Conservation (phyloP, 306 rosid genomes). For the Dryas alaskensis region DNA sequence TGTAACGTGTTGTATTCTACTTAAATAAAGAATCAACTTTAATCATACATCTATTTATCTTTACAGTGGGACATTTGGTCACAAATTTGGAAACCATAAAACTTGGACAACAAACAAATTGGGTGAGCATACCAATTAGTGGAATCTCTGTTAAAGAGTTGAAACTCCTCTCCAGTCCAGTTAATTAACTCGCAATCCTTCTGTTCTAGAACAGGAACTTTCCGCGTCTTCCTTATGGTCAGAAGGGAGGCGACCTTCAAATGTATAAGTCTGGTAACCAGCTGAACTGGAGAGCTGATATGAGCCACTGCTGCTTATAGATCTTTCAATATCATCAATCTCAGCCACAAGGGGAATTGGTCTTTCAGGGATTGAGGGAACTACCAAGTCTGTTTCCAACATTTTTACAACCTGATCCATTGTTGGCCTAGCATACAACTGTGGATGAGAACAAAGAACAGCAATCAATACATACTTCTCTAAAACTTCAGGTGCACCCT, state of each 20-base stretch:
- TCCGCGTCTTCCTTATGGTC: slow-evolving; percentile 36
- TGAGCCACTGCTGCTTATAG: slow-evolving; percentile 50
- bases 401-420: slow-evolving; percentile 97
- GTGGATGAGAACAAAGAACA: slow-evolving; percentile 91
- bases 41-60: slow-evolving; percentile 33
- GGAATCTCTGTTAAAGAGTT: slow-evolving; percentile 30
- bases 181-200: slow-evolving; percentile 1
- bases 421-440: slow-evolving; percentile 87
- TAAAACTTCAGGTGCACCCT: slow-evolving; percentile 56
- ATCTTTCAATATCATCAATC: slow-evolving; percentile 66
- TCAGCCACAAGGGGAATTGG: slow-evolving; percentile 75
- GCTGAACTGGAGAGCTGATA: slow-evolving; percentile 51
- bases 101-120: slow-evolving; percentile 29
- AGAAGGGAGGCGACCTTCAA: slow-evolving; percentile 29
- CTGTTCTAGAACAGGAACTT: slow-evolving; percentile 27
- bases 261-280: slow-evolving; percentile 56
- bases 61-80: slow-evolving; percentile 35
- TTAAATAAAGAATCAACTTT: slow-evolving; percentile 33
- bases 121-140: slow-evolving; percentile 20
- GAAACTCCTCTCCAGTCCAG: slow-evolving; percentile 16
- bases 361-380: slow-evolving; percentile 75
- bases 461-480: slow-evolving; percentile 86
- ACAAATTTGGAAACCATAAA: slow-evolving; percentile 24
- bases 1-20: neutral
- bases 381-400: slow-evolving; percentile 74